Evolutionary conservation across 345 rosid species (phyloP).

Genomic region (Lepidium sativum): DNA sequence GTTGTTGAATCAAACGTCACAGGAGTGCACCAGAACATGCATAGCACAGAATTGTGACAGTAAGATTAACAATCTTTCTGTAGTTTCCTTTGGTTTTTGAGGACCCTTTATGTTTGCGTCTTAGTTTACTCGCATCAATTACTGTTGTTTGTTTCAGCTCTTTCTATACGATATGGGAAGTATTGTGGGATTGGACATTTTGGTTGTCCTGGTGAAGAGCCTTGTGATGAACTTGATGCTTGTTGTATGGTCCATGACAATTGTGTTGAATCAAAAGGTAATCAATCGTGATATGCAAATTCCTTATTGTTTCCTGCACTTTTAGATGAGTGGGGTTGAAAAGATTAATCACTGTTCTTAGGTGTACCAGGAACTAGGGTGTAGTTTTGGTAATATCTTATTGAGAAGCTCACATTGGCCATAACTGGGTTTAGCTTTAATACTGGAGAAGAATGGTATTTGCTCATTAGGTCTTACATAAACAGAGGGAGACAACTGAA

Average conservation of each 20-base stretch:
- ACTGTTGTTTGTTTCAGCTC: constrained; percentile 8
- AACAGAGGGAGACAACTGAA: not conserved
- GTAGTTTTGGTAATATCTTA: not conserved
- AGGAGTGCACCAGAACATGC: constrained; percentile 72
- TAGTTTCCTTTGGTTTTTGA: not conserved
- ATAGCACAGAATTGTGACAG: constrained; percentile 65
- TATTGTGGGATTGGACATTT: constrained; percentile 88
- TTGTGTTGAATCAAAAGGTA: constrained; percentile 76
- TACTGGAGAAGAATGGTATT: not conserved
- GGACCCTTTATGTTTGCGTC: not conserved
- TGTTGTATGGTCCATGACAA: constrained; percentile 86
- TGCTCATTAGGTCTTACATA: not conserved
- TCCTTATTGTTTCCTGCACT: not conserved
- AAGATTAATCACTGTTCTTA: not conserved
- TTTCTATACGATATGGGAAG: constrained; percentile 68
- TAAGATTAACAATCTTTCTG: constrained; percentile 23
- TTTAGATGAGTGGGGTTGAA: not conserved
- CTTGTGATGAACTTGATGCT: constrained; percentile 91
- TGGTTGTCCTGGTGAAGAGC: constrained; percentile 94
- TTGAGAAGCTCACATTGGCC: not conserved
- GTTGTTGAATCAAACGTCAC: not conserved
- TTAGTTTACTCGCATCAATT: not conserved
- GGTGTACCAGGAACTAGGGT: not conserved
- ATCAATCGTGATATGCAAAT: not conserved
- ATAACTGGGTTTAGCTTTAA: not conserved